Conservation (phyloP, 1,139 yeast genomes). For the Candida sp. region DNA sequence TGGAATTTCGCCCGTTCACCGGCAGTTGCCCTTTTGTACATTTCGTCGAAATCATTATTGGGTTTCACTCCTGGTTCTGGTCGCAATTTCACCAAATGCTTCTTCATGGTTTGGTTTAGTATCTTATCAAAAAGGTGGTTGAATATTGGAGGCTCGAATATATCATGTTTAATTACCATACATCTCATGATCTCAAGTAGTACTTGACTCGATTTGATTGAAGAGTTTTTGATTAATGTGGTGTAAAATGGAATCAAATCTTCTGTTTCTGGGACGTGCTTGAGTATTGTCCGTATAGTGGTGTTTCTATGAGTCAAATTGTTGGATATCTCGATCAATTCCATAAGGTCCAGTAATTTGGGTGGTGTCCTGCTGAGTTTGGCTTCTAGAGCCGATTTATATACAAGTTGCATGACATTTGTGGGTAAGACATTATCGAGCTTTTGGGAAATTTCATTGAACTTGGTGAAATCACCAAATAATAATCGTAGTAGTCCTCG, state of each 20-base stretch:
- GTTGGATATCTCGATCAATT: neutral
- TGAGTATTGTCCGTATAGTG: neutral
- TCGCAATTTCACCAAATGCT: neutral
- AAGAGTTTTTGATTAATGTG: neutral
- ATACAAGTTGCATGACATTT: neutral
- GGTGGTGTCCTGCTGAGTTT: neutral
- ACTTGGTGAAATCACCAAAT: neutral
- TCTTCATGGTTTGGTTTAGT: neutral
- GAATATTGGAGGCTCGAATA: constrained; percentile 4
- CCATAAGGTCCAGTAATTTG: neutral
- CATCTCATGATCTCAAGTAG: constrained; percentile 10
- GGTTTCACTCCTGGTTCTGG: neutral
- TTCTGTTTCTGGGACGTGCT: neutral
- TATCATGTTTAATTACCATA: constrained; percentile 5
- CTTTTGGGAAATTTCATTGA: neutral
- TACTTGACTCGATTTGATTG: constrained; percentile 4
- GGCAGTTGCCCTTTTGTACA: constrained; percentile 7
- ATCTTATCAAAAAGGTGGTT: neutral
- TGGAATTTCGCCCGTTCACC: constrained; percentile 18
- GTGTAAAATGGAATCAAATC: constrained; percentile 1
- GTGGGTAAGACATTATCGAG: neutral
- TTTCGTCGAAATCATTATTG: constrained; percentile 15
- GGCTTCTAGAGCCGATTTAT: neutral
- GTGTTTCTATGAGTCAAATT: neutral
- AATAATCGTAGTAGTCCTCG: neutral